Evolutionary conservation across 306 rosid species (phyloP).

Genomic region (Vigna trinervia): DNA sequence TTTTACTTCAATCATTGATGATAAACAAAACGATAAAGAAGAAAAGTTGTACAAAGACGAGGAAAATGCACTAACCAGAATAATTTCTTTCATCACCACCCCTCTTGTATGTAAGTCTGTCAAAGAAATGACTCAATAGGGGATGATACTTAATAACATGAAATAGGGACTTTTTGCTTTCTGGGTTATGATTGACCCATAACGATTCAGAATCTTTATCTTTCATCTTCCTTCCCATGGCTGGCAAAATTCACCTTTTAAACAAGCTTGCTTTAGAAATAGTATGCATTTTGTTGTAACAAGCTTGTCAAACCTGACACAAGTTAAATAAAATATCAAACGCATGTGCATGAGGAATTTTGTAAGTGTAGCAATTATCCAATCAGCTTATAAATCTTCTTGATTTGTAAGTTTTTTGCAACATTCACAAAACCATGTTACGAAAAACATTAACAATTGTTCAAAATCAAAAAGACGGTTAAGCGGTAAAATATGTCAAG

Average conservation of each 20-base stretch:
- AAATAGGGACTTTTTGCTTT: constrained; percentile 47
- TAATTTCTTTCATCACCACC: constrained; percentile 12
- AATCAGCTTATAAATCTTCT: background rate
- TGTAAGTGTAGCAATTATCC: background rate
- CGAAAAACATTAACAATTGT: background rate
- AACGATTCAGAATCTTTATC: constrained; percentile 12
- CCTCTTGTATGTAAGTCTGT: constrained; percentile 44
- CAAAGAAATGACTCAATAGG: constrained; percentile 52
- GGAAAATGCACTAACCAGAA: constrained; percentile 37
- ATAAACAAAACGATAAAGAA: background rate
- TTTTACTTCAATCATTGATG: background rate
- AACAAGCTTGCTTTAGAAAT: background rate
- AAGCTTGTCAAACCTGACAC: constrained; percentile 40
- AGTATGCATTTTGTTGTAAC: constrained; percentile 24
- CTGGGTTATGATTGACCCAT: constrained; percentile 39
- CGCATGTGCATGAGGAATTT: background rate
- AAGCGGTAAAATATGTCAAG: background rate
- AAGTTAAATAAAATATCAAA: constrained; percentile 13
- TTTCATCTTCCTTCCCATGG: constrained; percentile 50
- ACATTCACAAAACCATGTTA: background rate
- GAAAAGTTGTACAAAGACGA: background rate
- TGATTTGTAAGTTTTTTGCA: background rate
- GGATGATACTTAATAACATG: constrained; percentile 57
- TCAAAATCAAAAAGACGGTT: background rate
- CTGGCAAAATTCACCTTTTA: constrained; percentile 33